Percentiles rank a stretch among this genome's conserved stretches.
These are phyloP conservation scores for Madurella mycetomatis DNA, from an alignment of 2,329 filamentous ascomycete genomes.

Conservation along the genomic window DNA sequence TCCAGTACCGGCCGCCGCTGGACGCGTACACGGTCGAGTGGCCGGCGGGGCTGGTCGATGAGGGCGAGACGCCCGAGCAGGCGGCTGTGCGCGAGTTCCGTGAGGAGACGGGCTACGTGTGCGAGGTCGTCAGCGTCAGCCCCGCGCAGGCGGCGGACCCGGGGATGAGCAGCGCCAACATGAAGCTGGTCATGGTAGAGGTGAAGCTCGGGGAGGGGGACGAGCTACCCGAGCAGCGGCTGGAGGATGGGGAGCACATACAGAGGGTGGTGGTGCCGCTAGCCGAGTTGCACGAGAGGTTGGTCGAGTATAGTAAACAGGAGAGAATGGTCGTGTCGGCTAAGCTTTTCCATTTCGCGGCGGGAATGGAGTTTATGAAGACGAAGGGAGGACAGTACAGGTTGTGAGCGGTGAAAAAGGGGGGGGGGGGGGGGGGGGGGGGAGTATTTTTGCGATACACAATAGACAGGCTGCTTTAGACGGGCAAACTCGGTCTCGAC, in stretches of 20 bases:
- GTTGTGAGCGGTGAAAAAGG: background rate
- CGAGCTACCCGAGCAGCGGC: constrained; percentile 51
- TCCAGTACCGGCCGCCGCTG: constrained; percentile 50
- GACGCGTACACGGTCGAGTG: constrained; percentile 51
- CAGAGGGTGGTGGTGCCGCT: constrained; percentile 56
- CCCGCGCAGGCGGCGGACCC: constrained; percentile 55
- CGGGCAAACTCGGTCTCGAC: no score
- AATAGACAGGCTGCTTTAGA: no score
- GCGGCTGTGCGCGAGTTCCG: constrained; percentile 50
- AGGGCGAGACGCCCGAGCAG: constrained; percentile 46
- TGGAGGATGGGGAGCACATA: constrained; percentile 60
- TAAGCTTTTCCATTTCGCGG: constrained; percentile 58
- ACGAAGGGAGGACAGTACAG: constrained; percentile 21
- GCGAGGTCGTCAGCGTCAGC: constrained; percentile 42
- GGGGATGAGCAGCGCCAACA: constrained; percentile 56
- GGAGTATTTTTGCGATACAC: no score
- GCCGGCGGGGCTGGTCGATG: constrained; percentile 51
- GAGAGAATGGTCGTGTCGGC: constrained; percentile 52
- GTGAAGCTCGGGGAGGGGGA: constrained; percentile 48
- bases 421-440: no score
- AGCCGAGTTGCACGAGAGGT: constrained; percentile 49
- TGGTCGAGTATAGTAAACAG: constrained; percentile 43
- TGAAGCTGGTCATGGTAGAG: constrained; percentile 58
- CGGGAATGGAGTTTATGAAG: constrained; percentile 49
- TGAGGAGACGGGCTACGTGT: constrained; percentile 56